Evolutionary conservation across 768 basidiomycete genomes (phyloP).

Genomic region (Calocera cornea): DNA sequence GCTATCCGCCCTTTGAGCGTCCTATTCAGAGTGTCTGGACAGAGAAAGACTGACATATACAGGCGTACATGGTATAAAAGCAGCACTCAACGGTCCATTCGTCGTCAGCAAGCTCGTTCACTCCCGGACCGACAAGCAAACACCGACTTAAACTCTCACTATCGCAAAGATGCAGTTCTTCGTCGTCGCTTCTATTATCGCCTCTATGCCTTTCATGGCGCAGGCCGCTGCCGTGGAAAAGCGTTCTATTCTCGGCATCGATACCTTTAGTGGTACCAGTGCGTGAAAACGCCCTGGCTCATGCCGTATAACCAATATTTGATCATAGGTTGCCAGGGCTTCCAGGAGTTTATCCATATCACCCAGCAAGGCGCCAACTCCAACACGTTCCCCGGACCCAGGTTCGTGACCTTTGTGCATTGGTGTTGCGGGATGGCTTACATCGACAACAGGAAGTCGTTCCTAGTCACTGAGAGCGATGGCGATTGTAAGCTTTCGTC

Average conservation of each 20-base stretch:
- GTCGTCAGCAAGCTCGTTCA: no score
- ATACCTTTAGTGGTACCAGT: not conserved
- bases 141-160: no score
- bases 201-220: not conserved
- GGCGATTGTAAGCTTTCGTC: not conserved
- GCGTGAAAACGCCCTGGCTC: not conserved
- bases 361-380: not conserved
- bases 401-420: not conserved
- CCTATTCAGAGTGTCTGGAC: no score
- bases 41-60: no score
- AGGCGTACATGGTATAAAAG: no score
- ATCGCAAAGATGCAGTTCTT: not conserved
- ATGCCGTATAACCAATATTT: no score
- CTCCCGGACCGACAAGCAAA: no score
- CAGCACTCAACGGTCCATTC: no score
- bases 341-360: not conserved
- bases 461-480: not conserved
- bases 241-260: not conserved
- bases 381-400: not conserved
- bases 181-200: not conserved
- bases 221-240: not conserved
- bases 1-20: no score
- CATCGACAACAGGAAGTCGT: not conserved
- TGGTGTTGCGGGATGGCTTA: not conserved
- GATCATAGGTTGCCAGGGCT: not conserved